Percentiles rank a stretch among this genome's conserved stretches.
phyloP scores from a whole-genome alignment of 306 rosid species.

The Glycine latifolia region DNA sequence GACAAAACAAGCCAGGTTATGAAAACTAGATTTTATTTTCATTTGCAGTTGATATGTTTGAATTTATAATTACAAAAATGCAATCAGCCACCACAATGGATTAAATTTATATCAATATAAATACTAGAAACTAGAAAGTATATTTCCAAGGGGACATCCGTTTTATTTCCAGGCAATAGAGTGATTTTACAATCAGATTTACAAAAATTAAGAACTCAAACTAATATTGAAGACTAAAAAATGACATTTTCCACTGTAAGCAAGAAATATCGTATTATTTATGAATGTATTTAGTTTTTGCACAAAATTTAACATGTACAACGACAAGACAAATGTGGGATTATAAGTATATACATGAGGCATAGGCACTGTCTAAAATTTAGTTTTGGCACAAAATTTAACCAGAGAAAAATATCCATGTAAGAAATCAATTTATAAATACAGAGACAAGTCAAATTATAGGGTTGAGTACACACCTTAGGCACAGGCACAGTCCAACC shows the following conservation, averaged over 20 bases:
- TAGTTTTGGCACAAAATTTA: conserved; percentile 25
- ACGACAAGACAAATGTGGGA: conserved; percentile 11
- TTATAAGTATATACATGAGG: conserved; percentile 52
- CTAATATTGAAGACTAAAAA: conserved; percentile 7
- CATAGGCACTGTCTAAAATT: conserved; percentile 65
- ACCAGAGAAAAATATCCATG: conserved; percentile 2
- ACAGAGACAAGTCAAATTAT: conserved; percentile 17
- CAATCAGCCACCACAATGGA: background rate
- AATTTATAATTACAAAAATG: background rate
- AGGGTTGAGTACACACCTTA: conserved; percentile 55
- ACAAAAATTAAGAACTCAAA: background rate
- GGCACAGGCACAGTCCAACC: conserved; percentile 83
- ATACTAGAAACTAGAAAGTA: background rate
- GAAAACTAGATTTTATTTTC: background rate
- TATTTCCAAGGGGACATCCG: background rate
- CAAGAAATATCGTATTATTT: conserved; percentile 21
- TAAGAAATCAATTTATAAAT: conserved; percentile 7
- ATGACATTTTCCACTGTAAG: background rate
- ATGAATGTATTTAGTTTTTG: conserved; percentile 2
- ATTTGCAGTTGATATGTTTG: background rate
- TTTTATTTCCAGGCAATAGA: background rate
- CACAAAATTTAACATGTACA: background rate
- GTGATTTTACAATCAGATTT: background rate
- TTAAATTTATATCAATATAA: conserved; percentile 11
- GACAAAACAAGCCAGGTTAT: background rate